Conservation (phyloP, 2,329 filamentous ascomycete genomes). For the Gremmenia infestans region DNA sequence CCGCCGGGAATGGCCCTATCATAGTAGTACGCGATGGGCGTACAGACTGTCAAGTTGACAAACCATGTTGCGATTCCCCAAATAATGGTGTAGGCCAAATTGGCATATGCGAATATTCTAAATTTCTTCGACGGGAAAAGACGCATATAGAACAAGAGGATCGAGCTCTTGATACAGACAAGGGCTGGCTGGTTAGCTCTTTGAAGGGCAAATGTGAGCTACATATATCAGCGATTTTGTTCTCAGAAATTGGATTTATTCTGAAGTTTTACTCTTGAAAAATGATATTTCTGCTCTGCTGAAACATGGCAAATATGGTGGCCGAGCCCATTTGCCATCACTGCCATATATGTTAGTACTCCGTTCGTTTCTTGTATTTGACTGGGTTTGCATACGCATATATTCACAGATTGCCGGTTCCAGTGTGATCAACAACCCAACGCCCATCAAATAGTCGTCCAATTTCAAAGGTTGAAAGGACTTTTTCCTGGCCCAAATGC, state of each 20-base stretch:
- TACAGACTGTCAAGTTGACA: constrained; percentile 20
- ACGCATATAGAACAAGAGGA: constrained; percentile 22
- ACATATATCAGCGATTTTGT: background rate
- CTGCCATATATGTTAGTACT: background rate
- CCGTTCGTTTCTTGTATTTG: background rate
- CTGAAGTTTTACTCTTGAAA: background rate
- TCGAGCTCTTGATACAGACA: constrained; percentile 18
- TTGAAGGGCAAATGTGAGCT: constrained; percentile 5
- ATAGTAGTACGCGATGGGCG: constrained; percentile 17
- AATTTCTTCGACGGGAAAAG: constrained; percentile 15
- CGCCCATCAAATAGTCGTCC: constrained; percentile 8
- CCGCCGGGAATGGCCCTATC: constrained; percentile 14
- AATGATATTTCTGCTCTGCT: background rate
- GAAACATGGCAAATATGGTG: constrained; percentile 6
- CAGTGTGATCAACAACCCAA: constrained; percentile 4
- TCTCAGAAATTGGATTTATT: no score
- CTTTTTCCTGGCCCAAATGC: constrained; percentile 1
- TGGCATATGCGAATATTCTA: constrained; percentile 12
- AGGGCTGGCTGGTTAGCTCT: constrained; percentile 4
- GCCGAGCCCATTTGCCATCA: constrained; percentile 2
- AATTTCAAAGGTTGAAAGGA: background rate
- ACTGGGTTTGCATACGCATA: background rate
- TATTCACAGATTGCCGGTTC: constrained; percentile 5
- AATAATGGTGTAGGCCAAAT: constrained; percentile 14
- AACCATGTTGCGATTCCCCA: constrained; percentile 17